Percentiles rank a stretch among this genome's conserved stretches.
These are phyloP conservation scores for Grammothele lineata DNA, from an alignment of 768 basidiomycete species.

Conservation along the genomic window DNA sequence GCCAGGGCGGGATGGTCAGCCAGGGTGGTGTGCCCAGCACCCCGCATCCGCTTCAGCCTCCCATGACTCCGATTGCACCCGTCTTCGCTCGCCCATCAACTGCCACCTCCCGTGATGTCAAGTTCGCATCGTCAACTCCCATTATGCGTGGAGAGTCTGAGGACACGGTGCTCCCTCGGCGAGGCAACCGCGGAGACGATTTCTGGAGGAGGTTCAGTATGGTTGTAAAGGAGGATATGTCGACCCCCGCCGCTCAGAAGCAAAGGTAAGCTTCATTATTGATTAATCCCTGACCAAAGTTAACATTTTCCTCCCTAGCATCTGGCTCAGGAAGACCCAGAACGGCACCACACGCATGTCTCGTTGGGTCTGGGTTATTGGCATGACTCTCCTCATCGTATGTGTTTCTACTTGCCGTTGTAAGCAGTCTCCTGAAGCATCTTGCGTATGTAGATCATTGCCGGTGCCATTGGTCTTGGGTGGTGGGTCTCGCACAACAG, in stretches of 20 bases:
- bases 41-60: slow-evolving; percentile 74
- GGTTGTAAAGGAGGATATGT: slow-evolving; percentile 65
- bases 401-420: neutral
- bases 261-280: slow-evolving; percentile 31
- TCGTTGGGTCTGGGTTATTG: slow-evolving; percentile 68
- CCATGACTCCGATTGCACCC: slow-evolving; percentile 75
- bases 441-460: slow-evolving; percentile 36
- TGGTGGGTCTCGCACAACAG: slow-evolving; percentile 53
- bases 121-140: slow-evolving; percentile 39
- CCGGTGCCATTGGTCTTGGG: slow-evolving; percentile 54
- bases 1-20: slow-evolving; percentile 24
- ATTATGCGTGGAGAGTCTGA: slow-evolving; percentile 71
- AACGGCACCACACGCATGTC: slow-evolving; percentile 47
- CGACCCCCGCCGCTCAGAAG: slow-evolving; percentile 37
- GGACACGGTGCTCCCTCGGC: slow-evolving; percentile 59
- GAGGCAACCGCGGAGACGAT: slow-evolving; percentile 75
- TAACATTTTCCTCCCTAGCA: slow-evolving; percentile 36
- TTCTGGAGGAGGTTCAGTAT: slow-evolving; percentile 88
- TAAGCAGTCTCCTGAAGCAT: slow-evolving; percentile 26
- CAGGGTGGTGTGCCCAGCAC: slow-evolving; percentile 40
- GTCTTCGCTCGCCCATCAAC: slow-evolving; percentile 64
- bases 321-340: slow-evolving; percentile 68
- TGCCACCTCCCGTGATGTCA: slow-evolving; percentile 36
- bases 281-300: neutral
- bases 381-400: slow-evolving; percentile 50